Evolutionary conservation across 257 asterid species (phyloP), one percentile per base, ranked within the genome.

Genomic region (Salvia rosmarinus): DNA sequence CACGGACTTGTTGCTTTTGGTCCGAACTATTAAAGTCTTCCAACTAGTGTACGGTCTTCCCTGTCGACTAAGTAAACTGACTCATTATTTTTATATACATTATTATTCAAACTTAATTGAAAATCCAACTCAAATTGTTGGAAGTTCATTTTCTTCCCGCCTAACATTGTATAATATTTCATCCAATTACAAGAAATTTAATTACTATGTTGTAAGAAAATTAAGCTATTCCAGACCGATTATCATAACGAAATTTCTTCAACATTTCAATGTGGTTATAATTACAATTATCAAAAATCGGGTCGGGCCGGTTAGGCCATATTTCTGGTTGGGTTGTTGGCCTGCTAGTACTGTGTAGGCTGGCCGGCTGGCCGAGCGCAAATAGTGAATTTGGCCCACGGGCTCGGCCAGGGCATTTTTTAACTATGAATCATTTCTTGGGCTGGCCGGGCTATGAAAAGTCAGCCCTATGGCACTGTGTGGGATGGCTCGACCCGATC

Each of bases 21-120:
- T 52, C 71, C 59, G 12, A 62, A 62, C 34, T 12, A 46, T 21
- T 17, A 39, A 75, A 75, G 75, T 75, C 73, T 20, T 35, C 64
- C 9, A 21, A 54, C 23, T 4, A n/a, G n/a, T 52, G 30, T 54
- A 12, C 78, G 51, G 55, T 67, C 61, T 54, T 52, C n/a, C 74
- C 70, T n/a, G 28, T 35, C 14, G 67, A 68, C 51, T 20, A 43
- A 20, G 28, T 51, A 64, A 64, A 17, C 9, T 14, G 1, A 17
- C 50, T 67, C 25, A 6, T 50, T 50, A 50, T n/a, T 50, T 50
- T 17, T 50, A 3, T 7, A 6, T 17, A 17, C 1, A 50, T 0
- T 50, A 17, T 50, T 25, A 25, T 25, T 25, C 30, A 3, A 9
- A 50, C 12, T 50, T 19, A 2, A 1, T 50, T 50, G 57, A 50